Evolutionary conservation across 1,139 yeast genomes (phyloP), one percentile per base, ranked within the genome.

Genomic region (Nakaseomyces kungkrabaensis): DNA sequence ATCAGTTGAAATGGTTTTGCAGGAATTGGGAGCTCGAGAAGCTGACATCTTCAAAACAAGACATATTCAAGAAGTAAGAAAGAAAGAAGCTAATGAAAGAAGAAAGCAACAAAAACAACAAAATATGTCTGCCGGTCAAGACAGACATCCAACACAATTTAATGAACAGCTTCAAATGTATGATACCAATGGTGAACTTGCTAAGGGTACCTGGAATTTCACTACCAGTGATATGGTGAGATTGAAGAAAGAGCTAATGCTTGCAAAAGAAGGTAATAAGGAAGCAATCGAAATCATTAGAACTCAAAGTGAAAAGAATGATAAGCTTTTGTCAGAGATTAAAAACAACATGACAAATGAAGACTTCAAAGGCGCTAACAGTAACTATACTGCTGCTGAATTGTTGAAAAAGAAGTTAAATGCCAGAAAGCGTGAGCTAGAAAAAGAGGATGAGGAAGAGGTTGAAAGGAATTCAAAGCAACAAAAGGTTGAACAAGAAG

Each of bases 81-180:
- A 83, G 53, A 81, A 78, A 54, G 86, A 80, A 47, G 77, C 77
- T 50, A 75, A 74, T 50, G 79, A 82, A 58, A 74, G 90, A 57
- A 75, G 90, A 53, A 77, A 75, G 56, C 51, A 64, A 13, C 73
- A 71, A 45, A 67, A 76, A 57, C 59, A 60, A 71, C 74, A 52
- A 73, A 75, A 61, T 42, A 68, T 71, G 29, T 67, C 86, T 3
- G 77, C 78, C 59, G 86, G 86, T 3, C 80, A 81, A 55, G 95
- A 86, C 56, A 81, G 77, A 57, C 95, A 94, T 0, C 94, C 94
- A 1, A 72, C 82, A 4, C 71, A 73, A 24, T 87, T 94, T 0
- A 79, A 82, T 51, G 78, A 74, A n/a, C 83, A 79, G 59, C 78
- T 88, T 77, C 94, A 95, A 9, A 69, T 87, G 54, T 81, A 83